Evolutionary conservation across 805 yeast species (phyloP).

Genomic region (Ogataea saltuana): DNA sequence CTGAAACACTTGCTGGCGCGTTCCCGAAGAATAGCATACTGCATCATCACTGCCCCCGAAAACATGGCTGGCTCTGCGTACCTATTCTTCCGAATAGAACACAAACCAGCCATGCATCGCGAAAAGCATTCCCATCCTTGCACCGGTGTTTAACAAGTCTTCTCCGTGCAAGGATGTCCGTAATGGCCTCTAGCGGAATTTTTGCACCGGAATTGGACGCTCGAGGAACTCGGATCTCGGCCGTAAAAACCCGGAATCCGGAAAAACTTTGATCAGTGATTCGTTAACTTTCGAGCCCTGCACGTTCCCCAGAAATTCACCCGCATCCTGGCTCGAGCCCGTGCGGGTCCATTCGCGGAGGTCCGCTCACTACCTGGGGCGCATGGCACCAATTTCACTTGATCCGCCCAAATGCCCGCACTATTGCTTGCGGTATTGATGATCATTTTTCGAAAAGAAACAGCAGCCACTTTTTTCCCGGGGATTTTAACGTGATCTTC

Average conservation of each 20-base stretch:
- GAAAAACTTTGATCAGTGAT: not conserved
- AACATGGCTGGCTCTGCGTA: not conserved
- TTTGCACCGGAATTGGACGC: not conserved
- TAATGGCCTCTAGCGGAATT: no score
- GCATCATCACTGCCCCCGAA: not conserved
- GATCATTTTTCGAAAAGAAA: no score
- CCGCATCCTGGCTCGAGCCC: no score
- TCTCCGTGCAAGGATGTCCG: conserved; percentile 2
- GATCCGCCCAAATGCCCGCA: no score
- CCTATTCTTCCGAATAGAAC: not conserved
- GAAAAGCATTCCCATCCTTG: no score
- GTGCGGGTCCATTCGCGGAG: no score
- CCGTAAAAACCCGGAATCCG: conserved; percentile 5
- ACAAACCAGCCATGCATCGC: no score
- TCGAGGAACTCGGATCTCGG: not conserved
- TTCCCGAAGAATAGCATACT: not conserved
- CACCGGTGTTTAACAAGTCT: not conserved
- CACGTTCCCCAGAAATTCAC: conserved; percentile 4
- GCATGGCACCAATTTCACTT: no score
- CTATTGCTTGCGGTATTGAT: no score
- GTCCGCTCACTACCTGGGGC: no score
- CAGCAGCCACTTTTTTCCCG: no score
- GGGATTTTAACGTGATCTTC: no score
- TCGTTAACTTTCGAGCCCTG: not conserved
- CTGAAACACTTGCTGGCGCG: not conserved